Evolutionary conservation across 176 grass and related monocot species (phyloP), one percentile per base, ranked within the genome.

Genomic region (Bonia amplexicaulis): DNA sequence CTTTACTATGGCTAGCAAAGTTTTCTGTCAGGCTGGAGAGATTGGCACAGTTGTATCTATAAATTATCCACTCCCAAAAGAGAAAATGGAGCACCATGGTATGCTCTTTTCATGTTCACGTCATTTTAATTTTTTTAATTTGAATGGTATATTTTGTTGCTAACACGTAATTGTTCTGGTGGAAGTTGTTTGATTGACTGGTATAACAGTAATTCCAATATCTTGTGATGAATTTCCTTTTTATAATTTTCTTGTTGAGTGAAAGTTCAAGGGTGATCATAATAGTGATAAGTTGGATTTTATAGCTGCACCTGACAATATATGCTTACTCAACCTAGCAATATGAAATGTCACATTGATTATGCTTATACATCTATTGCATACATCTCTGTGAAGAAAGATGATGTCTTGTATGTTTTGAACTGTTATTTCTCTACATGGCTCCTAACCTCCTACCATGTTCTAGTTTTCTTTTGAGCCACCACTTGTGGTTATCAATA

Each of bases 1-100:
- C 84, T 89, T 79, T 72, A 79, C 89, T 55, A 90, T 88, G 85
- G 89, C 96, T 16, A 91, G 48, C 13, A 90, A 98, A 85, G 89
- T 98, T 80, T 89, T 98, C 65, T 86, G 74, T 87, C 90, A 62
- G 68, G 90, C 93, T 95, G 88, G 88, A 73, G 86, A 93, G 82
- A 75, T 92, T 61, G 93, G 91, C 72, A 71, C 84, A 14, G 89
- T 96, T 89, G 85, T 90, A 84, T 96, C 91, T 71, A 83, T 95
- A 73, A 95, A 84, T 66, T 96, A 96, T 87, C 91, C 96, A 82
- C 71, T 98, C 80, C 86, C 93, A 12, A 94, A 87, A 81, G 86
- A 87, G 74, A 91, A 98, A 76, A 75, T 94, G 44, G 90, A 92
- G 55, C 83, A 85, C 64, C 88, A 94, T 90, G 96, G 96, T 98